A percentile compares a stretch with the other conserved stretches of the same genome.
Conservation (phyloP, 176 grass and related monocot species). For the Oryza longistaminata region DNA sequence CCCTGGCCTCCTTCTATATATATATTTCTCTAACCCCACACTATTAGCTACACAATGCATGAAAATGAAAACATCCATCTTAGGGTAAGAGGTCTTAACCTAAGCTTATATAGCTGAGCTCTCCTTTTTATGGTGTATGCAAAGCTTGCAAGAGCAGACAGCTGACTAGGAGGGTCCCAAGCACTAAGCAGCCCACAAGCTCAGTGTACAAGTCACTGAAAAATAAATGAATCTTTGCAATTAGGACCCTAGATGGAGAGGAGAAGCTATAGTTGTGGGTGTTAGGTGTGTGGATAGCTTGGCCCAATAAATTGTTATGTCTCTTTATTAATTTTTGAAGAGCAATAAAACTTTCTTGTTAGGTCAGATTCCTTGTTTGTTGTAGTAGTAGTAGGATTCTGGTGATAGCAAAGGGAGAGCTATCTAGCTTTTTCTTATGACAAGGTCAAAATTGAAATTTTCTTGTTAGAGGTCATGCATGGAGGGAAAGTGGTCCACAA, state of each 20-base stretch:
- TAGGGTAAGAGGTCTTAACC: conserved; percentile 25
- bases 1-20: not conserved
- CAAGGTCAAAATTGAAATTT: conserved; percentile 46
- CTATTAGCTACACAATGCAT: conserved; percentile 22
- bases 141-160: conserved; percentile 17
- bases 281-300: conserved; percentile 51
- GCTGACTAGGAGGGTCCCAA: conserved; percentile 27
- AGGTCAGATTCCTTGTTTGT: conserved; percentile 52
- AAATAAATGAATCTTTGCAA: conserved; percentile 45
- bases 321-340: not conserved
- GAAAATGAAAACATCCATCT: conserved; percentile 12
- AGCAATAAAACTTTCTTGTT: conserved; percentile 36
- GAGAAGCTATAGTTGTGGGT: conserved; percentile 38
- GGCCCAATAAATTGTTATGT: conserved; percentile 33
- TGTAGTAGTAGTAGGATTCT: conserved; percentile 34
- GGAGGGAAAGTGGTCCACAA: conserved; percentile 48
- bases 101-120: conserved; percentile 27
- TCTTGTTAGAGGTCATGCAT: conserved; percentile 43
- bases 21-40: conserved; percentile 29
- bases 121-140: conserved; percentile 18
- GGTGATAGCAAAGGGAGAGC: conserved; percentile 30
- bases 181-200: conserved; percentile 15
- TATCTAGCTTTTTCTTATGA: conserved; percentile 23
- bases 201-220: conserved; percentile 28
- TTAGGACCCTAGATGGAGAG: conserved; percentile 19